Base-by-base conservation (phyloP, 768 basidiomycete genomes). In the Xerocomellus amylosporus region DNA sequence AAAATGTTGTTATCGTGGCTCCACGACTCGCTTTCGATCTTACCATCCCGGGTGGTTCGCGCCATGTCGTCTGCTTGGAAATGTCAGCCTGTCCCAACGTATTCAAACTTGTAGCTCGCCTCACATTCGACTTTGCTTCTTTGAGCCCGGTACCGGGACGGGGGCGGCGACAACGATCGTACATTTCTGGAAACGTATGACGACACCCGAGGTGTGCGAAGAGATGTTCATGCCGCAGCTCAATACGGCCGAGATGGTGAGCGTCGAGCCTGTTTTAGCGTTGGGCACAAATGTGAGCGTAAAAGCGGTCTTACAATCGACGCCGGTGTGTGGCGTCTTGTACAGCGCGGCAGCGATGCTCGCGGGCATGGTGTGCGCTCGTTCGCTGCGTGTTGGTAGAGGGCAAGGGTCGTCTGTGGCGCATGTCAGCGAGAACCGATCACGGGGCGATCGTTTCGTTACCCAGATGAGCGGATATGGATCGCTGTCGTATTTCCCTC, bases 61-160 rank as follows among this genome's bases (percentile, higher is more conserved):
- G 76, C 80, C 31, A 78, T 77, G 46, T 81, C 79, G 56, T 82
- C 79, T 12, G 78, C 80, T 61, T 82, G 76, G 67, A 75, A 82
- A 61, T 77, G 70, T 75, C 75, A 79, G 1, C 79, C 76, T 17
- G 71, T 67, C 31, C 75, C 75, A 14, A 56, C 46, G 37, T 70
- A 70, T 48, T 65, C 58, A 53, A 75, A 70, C 37, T 61, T 60
- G 46, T 58, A 59, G 30, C 65, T 74, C 56, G 77, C 73, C 58
- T 74, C 73, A 15, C 64, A 62, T 30, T 61, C 60, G 20, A 74
- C 63, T 13, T 65, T 62, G 14, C 65, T 54, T 66, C 67, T 54
- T 69, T 67, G 56, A 36, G 19, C n/a, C 34, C 6, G 73, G 71
- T 20, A 65, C 55, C 58, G 66, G 75, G 26, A 74, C 67, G n/a